Evolutionary conservation across 2,329 filamentous ascomycete species (phyloP).

Genomic region (Neonectria sp.): DNA sequence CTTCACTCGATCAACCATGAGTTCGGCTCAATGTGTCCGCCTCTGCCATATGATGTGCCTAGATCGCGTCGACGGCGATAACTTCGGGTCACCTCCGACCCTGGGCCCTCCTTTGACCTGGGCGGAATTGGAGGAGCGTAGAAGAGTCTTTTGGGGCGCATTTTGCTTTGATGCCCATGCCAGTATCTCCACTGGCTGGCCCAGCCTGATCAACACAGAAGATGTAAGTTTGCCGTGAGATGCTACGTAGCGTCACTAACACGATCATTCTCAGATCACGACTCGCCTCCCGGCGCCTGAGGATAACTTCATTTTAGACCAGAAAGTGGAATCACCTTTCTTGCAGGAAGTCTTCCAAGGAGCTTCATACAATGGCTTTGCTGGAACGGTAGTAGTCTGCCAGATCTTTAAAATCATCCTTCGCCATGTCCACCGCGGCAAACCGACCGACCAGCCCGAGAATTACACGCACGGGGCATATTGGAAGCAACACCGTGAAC

Average conservation of each 20-base stretch:
- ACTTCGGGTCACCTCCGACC: constrained; percentile 79
- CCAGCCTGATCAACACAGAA: constrained; percentile 81
- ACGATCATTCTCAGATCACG: constrained; percentile 67
- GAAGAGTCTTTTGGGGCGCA: constrained; percentile 88
- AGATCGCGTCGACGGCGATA: constrained; percentile 79
- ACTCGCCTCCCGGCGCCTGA: constrained; percentile 88
- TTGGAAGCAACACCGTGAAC: constrained; percentile 86
- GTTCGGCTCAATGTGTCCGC: constrained; percentile 78
- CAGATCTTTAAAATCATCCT: constrained; percentile 87
- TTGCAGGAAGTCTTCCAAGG: constrained; percentile 77
- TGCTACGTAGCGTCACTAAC: background rate
- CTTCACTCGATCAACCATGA: constrained; percentile 90
- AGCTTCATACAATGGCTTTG: constrained; percentile 78
- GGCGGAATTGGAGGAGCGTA: constrained; percentile 82
- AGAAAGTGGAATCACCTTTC: constrained; percentile 72
- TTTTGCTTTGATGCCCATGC: constrained; percentile 89
- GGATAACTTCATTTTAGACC: constrained; percentile 79
- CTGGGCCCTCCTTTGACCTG: constrained; percentile 82
- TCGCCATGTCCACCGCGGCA: constrained; percentile 82
- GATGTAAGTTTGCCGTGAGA: constrained; percentile 64
- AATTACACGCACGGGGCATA: constrained; percentile 83
- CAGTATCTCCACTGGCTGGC: constrained; percentile 92
- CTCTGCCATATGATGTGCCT: constrained; percentile 89
- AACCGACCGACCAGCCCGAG: constrained; percentile 78
- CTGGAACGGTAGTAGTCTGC: constrained; percentile 80